A percentile compares a stretch with the other conserved stretches of the same genome.
Evolutionary conservation across 176 grass and related monocot genomes (phyloP).

Genomic region (Zizania latifolia): DNA sequence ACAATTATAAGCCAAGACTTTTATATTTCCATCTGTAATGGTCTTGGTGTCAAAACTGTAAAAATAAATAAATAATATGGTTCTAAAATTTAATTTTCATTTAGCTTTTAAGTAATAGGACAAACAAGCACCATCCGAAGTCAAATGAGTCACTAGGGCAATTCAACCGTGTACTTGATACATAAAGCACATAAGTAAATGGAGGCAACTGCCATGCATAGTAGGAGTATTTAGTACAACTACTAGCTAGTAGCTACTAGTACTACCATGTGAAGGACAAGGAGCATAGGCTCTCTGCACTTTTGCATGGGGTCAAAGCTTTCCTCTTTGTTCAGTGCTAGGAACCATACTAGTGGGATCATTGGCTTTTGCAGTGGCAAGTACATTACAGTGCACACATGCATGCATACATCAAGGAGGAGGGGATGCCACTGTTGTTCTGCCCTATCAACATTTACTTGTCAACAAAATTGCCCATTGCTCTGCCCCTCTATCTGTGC

Average conservation of each 20-base stretch:
- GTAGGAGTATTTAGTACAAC: background rate
- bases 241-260: background rate
- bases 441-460: conserved; percentile 39
- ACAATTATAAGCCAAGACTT: no score
- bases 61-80: no score
- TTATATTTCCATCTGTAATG: no score
- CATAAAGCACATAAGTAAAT: background rate
- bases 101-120: no score
- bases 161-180: background rate
- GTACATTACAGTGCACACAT: conserved; percentile 8
- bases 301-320: conserved; percentile 29
- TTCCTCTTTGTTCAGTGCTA: conserved; percentile 30
- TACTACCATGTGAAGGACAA: conserved; percentile 21
- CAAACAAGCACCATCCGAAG: no score
- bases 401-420: conserved; percentile 27
- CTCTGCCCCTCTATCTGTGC: conserved; percentile 6
- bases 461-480: conserved; percentile 40
- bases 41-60: no score
- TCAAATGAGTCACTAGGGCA: background rate
- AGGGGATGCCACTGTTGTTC: conserved; percentile 29
- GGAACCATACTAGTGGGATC: background rate
- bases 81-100: no score
- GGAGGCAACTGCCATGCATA: background rate
- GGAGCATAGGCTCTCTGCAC: conserved; percentile 6
- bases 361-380: background rate